These are phyloP conservation scores for Psilocybe mexicana DNA, from an alignment of 1,284 basidiomycete genomes.

Conservation along the genomic window DNA sequence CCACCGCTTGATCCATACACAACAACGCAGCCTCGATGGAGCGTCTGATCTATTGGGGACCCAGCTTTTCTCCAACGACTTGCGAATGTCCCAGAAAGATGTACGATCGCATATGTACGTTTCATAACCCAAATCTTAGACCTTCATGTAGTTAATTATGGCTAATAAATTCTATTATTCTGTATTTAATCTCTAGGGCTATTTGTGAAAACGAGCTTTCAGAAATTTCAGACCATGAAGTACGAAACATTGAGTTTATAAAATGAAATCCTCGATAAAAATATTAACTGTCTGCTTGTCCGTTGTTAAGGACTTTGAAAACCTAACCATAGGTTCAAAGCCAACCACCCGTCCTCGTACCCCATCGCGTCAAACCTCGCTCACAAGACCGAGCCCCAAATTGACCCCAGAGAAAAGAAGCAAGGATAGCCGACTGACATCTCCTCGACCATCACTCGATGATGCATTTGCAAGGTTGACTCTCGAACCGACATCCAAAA, in stretches of 20 bases:
- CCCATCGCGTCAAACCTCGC: too few species aligned
- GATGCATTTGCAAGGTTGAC: neutral
- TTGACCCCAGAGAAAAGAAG: neutral
- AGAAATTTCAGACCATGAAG: neutral
- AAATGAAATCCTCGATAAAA: neutral
- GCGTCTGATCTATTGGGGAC: neutral
- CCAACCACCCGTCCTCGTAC: too few species aligned
- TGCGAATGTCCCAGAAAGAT: neutral
- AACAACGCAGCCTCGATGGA: neutral
- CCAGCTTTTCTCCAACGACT: neutral
- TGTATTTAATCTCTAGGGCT: neutral
- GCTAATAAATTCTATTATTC: conserved; percentile 1
- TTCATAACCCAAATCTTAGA: conserved; percentile 4
- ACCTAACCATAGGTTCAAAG: neutral
- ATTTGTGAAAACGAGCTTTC: neutral
- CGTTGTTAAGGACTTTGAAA: neutral
- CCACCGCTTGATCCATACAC: neutral
- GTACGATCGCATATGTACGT: conserved; percentile 13
- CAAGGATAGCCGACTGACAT: neutral
- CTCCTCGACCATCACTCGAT: conserved; percentile 1
- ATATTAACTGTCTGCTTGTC: neutral
- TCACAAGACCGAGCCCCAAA: neutral
- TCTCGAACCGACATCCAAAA: neutral
- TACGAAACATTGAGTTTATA: neutral
- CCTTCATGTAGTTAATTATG: conserved; percentile 1